phyloP scores from a whole-genome alignment of 2,329 filamentous ascomycete species.

The Pyricularia pennisetigena region DNA sequence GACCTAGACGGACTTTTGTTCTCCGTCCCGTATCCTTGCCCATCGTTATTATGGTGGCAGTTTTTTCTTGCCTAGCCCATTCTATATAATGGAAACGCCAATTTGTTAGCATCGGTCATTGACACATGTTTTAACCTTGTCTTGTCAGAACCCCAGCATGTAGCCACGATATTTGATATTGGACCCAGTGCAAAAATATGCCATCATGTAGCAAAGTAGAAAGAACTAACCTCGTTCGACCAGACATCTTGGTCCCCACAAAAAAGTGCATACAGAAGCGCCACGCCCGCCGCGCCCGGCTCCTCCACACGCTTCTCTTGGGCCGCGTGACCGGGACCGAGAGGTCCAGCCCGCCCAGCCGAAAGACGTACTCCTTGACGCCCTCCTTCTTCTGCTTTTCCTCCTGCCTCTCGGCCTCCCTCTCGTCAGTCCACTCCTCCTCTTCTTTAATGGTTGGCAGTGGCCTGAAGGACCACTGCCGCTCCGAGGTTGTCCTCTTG shows the following conservation, averaged over 20 bases:
- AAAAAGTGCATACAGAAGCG: not conserved
- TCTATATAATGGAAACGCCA: not conserved
- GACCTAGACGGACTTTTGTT: not conserved
- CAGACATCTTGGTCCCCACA: not conserved
- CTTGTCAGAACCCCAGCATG: not conserved
- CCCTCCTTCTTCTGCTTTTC: not conserved
- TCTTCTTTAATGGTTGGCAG: not conserved
- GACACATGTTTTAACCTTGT: not conserved
- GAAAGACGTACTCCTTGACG: not conserved
- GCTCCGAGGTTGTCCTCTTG: too few species aligned
- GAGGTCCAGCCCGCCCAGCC: not conserved
- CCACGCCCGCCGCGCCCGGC: not conserved
- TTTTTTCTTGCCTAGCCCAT: not conserved
- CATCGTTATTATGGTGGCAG: not conserved
- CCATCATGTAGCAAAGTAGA: not conserved
- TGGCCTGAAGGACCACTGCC: not conserved
- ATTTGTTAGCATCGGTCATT: not conserved
- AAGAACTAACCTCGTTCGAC: not conserved
- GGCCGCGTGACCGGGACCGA: not conserved
- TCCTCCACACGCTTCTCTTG: not conserved
- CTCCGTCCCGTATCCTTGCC: not conserved
- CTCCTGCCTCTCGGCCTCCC: not conserved
- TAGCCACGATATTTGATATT: too few species aligned
- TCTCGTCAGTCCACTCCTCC: not conserved
- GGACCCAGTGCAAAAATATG: not conserved